phyloP scores from a whole-genome alignment of 345 rosid species.

The Eucalyptus melliodora region DNA sequence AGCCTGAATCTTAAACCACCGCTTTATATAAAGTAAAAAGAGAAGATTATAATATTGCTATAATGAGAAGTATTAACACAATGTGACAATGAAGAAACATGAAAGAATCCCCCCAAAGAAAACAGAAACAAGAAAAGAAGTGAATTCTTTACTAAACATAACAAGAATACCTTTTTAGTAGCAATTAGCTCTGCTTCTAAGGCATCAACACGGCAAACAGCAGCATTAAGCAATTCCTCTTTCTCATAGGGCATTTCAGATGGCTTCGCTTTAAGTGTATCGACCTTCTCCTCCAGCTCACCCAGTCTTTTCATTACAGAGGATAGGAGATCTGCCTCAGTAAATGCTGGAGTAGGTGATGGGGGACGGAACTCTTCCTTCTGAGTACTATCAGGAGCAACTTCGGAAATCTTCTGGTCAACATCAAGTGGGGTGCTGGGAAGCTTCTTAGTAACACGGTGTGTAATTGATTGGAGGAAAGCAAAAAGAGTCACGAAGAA shows the following conservation, averaged over 20 bases:
- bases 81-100: background rate
- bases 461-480: constrained; percentile 34
- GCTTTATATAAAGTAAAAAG: background rate
- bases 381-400: constrained; percentile 1
- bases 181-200: constrained; percentile 98
- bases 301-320: constrained; percentile 69
- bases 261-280: constrained; percentile 76
- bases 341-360: constrained; percentile 32
- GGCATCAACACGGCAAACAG: constrained; percentile 96
- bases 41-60: background rate
- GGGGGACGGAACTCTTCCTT: constrained; percentile 46
- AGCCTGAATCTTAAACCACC: background rate
- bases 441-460: constrained; percentile 31
- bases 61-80: background rate
- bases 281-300: constrained; percentile 87
- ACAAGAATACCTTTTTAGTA: constrained; percentile 68
- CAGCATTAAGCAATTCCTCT: constrained; percentile 90
- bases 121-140: background rate
- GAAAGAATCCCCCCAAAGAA: background rate
- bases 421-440: constrained; percentile 11
- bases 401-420: constrained; percentile 24
- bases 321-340: constrained; percentile 53
- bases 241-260: constrained; percentile 96
- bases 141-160: background rate
- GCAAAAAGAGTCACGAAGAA: constrained; percentile 49